Evolutionary conservation across 1,284 basidiomycete genomes (phyloP), one percentile per base, ranked within the genome.

Genomic region (Moniliophthora roreri): DNA sequence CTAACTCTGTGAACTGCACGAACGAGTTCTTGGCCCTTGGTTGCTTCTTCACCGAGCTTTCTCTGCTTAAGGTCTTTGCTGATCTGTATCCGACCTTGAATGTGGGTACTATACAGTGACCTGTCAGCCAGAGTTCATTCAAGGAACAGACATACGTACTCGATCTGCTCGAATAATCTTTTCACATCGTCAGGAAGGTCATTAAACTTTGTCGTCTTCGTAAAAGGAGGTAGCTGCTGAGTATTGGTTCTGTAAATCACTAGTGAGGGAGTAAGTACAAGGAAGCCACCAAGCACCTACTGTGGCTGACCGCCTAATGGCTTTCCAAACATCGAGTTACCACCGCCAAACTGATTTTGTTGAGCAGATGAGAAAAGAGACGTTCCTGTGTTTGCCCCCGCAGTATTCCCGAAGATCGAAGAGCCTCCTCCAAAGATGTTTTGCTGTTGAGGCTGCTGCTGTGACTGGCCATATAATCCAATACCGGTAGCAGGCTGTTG

Each of bases 171-270:
- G 21, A 93, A 75, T 4, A 70, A 73, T 57, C 70, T 82, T 67
- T 84, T 87, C 36, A 84, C 60, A 1, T 80, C 76, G 50, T 93
- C 90, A 0, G 89, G 84, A 15, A 93, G 68, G 63, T 93, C 91
- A 49, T 93, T 91, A 67, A 91, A 93, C 65, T 90, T 92, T 0
- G 89, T 90, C 0, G 82, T 80, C 65, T 84, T 89, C 15, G 79
- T 81, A 61, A 90, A 86, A 0, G 76, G 66, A n/a, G 78, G 75
- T 23, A 74, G 69, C 75, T 26, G 62, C 45, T 38, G 60, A 24
- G 23, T 61, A 50, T 34, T 49, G 41, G 34, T 35, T 34, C 45
- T 15, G 20, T 24, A 36, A 18, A 16, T 21, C 61, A 35, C 44
- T 65, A 47, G 52, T 39, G 41, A 40, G 46, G 40, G 51, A 51